These are phyloP conservation scores for Epichloe gansuensis DNA, from an alignment of 2,329 filamentous ascomycete genomes.

Conservation along the genomic window DNA sequence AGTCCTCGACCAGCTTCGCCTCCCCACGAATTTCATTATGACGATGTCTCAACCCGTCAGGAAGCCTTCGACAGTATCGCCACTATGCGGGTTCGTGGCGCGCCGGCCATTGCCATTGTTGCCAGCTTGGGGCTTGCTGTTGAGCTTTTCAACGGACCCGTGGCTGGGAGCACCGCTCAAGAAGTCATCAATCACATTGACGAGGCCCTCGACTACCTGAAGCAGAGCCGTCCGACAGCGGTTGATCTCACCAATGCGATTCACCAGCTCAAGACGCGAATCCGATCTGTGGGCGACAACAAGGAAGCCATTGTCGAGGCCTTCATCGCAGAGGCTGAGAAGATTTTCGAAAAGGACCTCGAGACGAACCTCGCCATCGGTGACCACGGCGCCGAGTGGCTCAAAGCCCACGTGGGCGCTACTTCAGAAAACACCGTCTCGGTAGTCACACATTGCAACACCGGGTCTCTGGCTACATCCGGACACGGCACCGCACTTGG, in stretches of 20 bases:
- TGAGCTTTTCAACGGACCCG: conserved; percentile 52
- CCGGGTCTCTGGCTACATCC: conserved; percentile 88
- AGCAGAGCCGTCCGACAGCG: conserved; percentile 82
- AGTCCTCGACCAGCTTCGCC: conserved; percentile 72
- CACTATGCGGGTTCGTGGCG: conserved; percentile 65
- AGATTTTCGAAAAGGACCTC: conserved; percentile 78
- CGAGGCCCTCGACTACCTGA: conserved; percentile 71
- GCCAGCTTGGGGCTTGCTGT: conserved; percentile 80
- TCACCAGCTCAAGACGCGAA: conserved; percentile 57
- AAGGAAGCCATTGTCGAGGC: conserved; percentile 47
- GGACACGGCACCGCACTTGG: conserved; percentile 95
- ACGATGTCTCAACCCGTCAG: conserved; percentile 54
- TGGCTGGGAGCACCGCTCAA: conserved; percentile 30
- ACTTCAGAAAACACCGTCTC: conserved; percentile 44
- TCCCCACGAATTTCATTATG: conserved; percentile 75
- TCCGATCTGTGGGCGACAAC: conserved; percentile 36
- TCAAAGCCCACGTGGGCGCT: conserved; percentile 46
- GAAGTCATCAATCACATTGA: conserved; percentile 62
- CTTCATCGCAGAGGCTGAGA: conserved; percentile 71
- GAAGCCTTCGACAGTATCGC: conserved; percentile 76
- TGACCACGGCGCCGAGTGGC: conserved; percentile 70
- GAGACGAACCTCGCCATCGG: conserved; percentile 82
- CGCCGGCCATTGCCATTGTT: conserved; percentile 96
- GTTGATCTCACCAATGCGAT: conserved; percentile 92
- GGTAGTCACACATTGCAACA: conserved; percentile 97